A percentile compares a stretch with the other conserved stretches of the same genome.
Conservation (phyloP, 2,329 filamentous ascomycete species). For the Aspergillus sojae region DNA sequence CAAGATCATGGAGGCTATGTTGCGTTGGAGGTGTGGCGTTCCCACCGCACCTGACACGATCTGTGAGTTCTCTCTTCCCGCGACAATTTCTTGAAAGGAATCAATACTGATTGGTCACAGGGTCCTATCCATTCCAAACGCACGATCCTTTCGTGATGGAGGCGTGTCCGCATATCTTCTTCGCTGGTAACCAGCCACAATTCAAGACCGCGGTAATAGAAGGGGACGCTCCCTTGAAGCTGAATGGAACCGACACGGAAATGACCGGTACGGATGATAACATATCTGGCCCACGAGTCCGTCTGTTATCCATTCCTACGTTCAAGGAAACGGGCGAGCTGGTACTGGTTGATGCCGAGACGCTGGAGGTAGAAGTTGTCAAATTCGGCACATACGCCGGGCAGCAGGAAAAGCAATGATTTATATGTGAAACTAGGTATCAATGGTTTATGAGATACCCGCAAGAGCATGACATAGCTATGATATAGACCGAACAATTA, state of each 20-base stretch:
- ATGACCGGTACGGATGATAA: conserved; percentile 47
- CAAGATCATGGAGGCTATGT: conserved; percentile 91
- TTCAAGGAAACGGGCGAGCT: conserved; percentile 79
- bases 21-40: conserved; percentile 86
- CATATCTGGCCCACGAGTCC: conserved; percentile 66
- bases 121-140: conserved; percentile 95
- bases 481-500: not conserved
- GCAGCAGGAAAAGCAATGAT: conserved; percentile 37
- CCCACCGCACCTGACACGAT: conserved; percentile 95
- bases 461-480: not conserved
- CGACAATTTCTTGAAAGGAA: not conserved
- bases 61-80: conserved; percentile 61
- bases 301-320: conserved; percentile 79
- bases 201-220: conserved; percentile 74
- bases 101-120: conserved; percentile 45
- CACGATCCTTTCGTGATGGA: conserved; percentile 88
- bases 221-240: conserved; percentile 41
- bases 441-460: not conserved
- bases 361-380: conserved; percentile 74
- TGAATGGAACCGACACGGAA: conserved; percentile 38
- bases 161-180: conserved; percentile 85
- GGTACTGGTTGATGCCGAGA: conserved; percentile 83
- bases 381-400: conserved; percentile 54
- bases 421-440: not conserved
- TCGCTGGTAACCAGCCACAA: conserved; percentile 80